These are phyloP conservation scores for Eremochloa ophiuroides DNA, from an alignment of 176 grass and related monocot genomes.

Conservation along the genomic window DNA sequence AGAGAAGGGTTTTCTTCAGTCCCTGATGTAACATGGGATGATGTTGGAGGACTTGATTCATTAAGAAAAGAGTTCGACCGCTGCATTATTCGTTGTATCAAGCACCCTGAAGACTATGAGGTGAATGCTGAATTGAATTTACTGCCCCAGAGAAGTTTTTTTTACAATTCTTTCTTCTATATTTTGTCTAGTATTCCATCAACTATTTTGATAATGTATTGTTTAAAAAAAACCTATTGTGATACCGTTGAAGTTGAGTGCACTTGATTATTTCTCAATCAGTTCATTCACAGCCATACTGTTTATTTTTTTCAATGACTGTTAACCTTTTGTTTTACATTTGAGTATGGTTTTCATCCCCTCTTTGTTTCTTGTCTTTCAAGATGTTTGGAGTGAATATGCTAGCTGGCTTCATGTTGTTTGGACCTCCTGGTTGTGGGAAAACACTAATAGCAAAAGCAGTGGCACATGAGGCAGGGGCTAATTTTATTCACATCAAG, in stretches of 20 bases:
- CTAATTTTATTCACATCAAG: slow-evolving; percentile 98
- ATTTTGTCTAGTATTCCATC: background rate
- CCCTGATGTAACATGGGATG: slow-evolving; percentile 88
- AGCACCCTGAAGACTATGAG: slow-evolving; percentile 79
- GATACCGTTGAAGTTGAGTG: background rate
- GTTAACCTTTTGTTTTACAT: background rate
- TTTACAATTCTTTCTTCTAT: background rate
- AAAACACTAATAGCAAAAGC: slow-evolving; percentile 99
- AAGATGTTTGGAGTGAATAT: slow-evolving; percentile 82
- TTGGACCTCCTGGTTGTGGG: slow-evolving; percentile 93
- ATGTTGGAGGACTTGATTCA: slow-evolving; percentile 89
- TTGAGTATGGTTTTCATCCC: background rate
- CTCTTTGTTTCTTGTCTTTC: slow-evolving; percentile 16
- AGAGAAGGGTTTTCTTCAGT: slow-evolving; percentile 99
- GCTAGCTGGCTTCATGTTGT: slow-evolving; percentile 84
- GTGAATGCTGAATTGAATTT: slow-evolving; percentile 34
- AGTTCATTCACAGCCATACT: background rate
- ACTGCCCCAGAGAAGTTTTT: background rate
- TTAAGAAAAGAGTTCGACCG: slow-evolving; percentile 78
- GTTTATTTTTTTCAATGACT: background rate
- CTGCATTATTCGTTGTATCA: slow-evolving; percentile 79
- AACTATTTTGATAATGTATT: too few species aligned
- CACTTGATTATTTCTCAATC: background rate
- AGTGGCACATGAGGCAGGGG: slow-evolving; percentile 92
- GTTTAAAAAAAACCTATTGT: too few species aligned